phyloP scores from a whole-genome alignment of 106 monocot genomes.

The Apostasia shenzhenica region DNA sequence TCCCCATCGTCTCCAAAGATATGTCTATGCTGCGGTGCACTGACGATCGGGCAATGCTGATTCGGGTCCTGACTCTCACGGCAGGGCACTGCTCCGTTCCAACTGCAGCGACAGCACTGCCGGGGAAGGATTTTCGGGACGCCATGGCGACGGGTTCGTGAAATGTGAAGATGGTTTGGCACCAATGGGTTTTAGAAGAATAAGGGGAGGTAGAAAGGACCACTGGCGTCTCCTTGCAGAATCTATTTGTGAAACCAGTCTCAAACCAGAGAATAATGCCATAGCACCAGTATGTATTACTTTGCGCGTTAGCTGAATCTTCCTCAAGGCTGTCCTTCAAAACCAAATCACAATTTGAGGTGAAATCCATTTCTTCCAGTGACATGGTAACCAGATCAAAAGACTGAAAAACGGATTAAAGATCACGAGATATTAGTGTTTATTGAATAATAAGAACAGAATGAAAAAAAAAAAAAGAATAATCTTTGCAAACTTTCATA shows the following conservation, averaged over 20 bases:
- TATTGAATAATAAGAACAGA: too few species aligned
- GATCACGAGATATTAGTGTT: too few species aligned
- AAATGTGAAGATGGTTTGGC: constrained; percentile 91
- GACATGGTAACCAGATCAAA: constrained; percentile 88
- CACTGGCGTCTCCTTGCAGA: constrained; percentile 68
- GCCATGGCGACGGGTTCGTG: constrained; percentile 70
- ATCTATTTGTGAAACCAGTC: constrained; percentile 69
- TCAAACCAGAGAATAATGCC: constrained; percentile 95
- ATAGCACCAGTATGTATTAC: constrained; percentile 46
- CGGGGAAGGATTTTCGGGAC: constrained; percentile 3
- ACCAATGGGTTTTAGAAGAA: constrained; percentile 73
- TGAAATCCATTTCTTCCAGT: constrained; percentile 80
- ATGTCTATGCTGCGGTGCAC: constrained; percentile 74
- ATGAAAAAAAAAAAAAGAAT: too few species aligned
- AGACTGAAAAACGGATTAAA: constrained; percentile 33
- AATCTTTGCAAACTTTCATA: too few species aligned
- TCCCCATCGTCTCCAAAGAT: constrained; percentile 59
- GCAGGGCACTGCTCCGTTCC: constrained; percentile 58
- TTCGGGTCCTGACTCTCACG: constrained; percentile 30
- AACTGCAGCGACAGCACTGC: constrained; percentile 15
- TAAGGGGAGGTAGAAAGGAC: constrained; percentile 78
- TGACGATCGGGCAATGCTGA: constrained; percentile 74
- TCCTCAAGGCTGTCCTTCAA: constrained; percentile 11
- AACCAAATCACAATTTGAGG: constrained; percentile 56
- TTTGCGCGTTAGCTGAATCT: neutral